Evolutionary conservation across 2,329 filamentous ascomycete species (phyloP).

Genomic region (Colletotrichum musicola): DNA sequence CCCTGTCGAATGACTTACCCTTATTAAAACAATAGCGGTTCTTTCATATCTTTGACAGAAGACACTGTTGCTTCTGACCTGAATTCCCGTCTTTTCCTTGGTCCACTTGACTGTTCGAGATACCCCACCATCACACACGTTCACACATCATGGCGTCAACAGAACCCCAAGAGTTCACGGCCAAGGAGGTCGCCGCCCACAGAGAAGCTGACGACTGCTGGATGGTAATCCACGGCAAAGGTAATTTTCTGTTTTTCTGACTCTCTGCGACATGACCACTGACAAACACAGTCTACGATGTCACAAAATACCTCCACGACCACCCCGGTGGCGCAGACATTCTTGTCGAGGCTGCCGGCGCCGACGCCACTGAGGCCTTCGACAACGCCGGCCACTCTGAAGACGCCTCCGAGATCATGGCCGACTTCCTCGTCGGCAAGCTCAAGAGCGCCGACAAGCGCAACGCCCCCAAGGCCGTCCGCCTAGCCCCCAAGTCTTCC

Average conservation of each 20-base stretch:
- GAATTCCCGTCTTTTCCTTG: not conserved
- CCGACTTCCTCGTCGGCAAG: slow-evolving; percentile 52
- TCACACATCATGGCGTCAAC: slow-evolving; percentile 29
- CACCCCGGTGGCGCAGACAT: slow-evolving; percentile 83
- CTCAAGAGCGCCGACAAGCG: slow-evolving; percentile 48
- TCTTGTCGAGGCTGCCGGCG: slow-evolving; percentile 81
- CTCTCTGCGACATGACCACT: not conserved
- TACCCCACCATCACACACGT: slow-evolving; percentile 4
- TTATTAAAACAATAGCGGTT: slow-evolving; percentile 6
- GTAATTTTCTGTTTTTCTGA: slow-evolving; percentile 45
- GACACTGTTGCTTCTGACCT: not conserved
- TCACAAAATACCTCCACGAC: slow-evolving; percentile 68
- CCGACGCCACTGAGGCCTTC: slow-evolving; percentile 83
- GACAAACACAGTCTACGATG: slow-evolving; percentile 64
- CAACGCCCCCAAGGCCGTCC: slow-evolving; percentile 43
- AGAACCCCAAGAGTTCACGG: slow-evolving; percentile 46
- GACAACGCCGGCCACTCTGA: slow-evolving; percentile 89
- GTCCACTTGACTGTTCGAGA: slow-evolving; percentile 12
- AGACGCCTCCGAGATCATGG: slow-evolving; percentile 60
- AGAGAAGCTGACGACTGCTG: slow-evolving; percentile 62
- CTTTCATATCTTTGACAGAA: not conserved
- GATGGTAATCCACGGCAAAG: slow-evolving; percentile 69
- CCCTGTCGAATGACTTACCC: not conserved
- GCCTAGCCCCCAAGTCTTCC: slow-evolving; percentile 39
- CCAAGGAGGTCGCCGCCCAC: slow-evolving; percentile 62